These are phyloP conservation scores for Candida multigemmis DNA, from an alignment of 805 yeast genomes.

Conservation along the genomic window DNA sequence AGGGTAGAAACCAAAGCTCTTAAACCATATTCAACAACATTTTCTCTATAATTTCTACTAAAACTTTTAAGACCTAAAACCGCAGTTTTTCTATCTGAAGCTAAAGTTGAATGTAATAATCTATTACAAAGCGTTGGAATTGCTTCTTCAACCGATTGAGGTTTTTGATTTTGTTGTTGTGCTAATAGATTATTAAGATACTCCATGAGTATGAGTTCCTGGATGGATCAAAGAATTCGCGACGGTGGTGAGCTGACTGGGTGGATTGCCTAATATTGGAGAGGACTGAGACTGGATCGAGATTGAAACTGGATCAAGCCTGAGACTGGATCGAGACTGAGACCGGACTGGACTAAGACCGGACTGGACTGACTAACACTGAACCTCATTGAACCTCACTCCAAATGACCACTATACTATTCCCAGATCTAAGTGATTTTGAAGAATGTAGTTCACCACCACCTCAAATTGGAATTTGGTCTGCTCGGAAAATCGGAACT, in stretches of 20 bases:
- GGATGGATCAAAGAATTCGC: neutral
- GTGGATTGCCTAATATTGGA: no score
- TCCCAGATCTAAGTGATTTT: no score
- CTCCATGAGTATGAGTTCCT: slow-evolving; percentile 16
- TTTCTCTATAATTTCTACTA: slow-evolving; percentile 80
- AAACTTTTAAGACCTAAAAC: slow-evolving; percentile 83
- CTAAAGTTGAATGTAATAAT: slow-evolving; percentile 67
- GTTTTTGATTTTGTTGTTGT: slow-evolving; percentile 18
- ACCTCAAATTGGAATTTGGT: no score
- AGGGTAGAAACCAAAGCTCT: slow-evolving; percentile 64
- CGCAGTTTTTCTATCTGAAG: slow-evolving; percentile 87
- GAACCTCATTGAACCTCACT: no score
- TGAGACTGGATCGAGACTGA: no score
- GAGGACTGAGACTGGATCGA: no score
- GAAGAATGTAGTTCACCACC: no score
- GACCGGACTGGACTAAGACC: no score
- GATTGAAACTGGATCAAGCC: no score
- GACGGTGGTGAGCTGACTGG: slow-evolving; percentile 1
- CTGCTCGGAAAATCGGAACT: slow-evolving; percentile 36
- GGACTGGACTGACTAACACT: no score
- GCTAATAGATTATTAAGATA: slow-evolving; percentile 27
- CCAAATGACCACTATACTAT: no score
- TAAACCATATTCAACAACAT: slow-evolving; percentile 81
- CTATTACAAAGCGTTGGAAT: slow-evolving; percentile 86
- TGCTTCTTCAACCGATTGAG: slow-evolving; percentile 63